phyloP scores from a whole-genome alignment of 148 eudicot genomes.

The Camellia japonica region DNA sequence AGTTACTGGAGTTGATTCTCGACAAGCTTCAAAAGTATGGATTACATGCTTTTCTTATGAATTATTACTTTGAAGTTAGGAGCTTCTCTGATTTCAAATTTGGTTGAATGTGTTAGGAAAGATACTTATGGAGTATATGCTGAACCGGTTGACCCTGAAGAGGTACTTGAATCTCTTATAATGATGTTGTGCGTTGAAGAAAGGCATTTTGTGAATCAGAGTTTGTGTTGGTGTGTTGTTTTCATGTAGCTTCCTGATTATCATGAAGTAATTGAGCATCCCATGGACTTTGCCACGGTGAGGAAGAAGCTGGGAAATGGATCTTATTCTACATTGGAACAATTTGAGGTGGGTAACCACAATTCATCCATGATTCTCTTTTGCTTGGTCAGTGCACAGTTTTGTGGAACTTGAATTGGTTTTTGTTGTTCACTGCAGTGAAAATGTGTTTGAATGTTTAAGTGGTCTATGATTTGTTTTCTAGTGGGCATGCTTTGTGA shows the following conservation, averaged over 20 bases:
- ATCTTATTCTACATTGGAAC: constrained; percentile 63
- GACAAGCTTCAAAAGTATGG: constrained; percentile 94
- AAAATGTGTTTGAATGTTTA: too few relatives aligned
- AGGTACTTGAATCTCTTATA: constrained; percentile 41
- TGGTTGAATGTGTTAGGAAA: constrained; percentile 71
- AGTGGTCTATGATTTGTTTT: too few relatives aligned
- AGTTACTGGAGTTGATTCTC: constrained; percentile 70
- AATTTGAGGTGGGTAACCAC: constrained; percentile 69
- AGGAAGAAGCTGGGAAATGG: constrained; percentile 78
- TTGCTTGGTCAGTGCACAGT: background rate
- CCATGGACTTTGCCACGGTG: constrained; percentile 94
- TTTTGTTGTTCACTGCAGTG: too few relatives aligned
- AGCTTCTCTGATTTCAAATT: constrained; percentile 20
- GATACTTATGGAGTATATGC: constrained; percentile 93
- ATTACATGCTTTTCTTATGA: background rate
- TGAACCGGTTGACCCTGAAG: constrained; percentile 99
- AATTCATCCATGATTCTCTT: background rate
- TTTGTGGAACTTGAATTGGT: background rate
- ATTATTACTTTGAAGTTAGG: constrained; percentile 5
- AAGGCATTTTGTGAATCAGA: background rate
- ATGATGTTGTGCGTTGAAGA: constrained; percentile 3
- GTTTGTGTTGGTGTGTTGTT: constrained; percentile 18
- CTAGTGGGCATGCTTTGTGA: background rate
- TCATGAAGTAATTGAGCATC: constrained; percentile 76
- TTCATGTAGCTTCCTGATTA: constrained; percentile 96